Conservation (phyloP, 2,329 filamentous ascomycete species). For the Diaporthe australafricana region DNA sequence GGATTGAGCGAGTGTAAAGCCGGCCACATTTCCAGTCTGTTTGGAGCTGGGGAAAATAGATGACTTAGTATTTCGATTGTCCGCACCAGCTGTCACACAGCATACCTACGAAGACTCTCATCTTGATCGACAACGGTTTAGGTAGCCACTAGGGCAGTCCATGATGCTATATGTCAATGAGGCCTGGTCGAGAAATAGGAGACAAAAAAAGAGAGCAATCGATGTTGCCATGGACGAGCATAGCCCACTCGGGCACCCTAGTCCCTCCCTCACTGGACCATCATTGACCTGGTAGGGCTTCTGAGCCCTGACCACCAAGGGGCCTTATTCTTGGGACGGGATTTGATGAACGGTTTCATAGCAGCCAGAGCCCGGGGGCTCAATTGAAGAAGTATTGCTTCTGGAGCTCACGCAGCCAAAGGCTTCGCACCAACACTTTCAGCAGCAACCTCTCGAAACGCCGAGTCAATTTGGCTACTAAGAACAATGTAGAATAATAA, state of each 20-base stretch:
- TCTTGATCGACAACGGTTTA: no score
- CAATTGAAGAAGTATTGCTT: not conserved
- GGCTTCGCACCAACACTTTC: not conserved
- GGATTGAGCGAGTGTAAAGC: no score
- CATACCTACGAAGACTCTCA: no score
- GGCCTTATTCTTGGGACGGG: not conserved
- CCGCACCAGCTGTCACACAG: no score
- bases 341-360: not conserved
- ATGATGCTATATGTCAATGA: no score
- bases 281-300: not conserved
- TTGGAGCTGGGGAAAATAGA: no score
- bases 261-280: not conserved
- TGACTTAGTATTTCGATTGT: no score
- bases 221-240: not conserved
- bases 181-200: no score
- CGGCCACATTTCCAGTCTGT: no score
- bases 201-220: no score
- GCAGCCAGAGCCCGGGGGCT: not conserved
- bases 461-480: not conserved
- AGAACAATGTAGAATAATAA: not conserved
- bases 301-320: not conserved
- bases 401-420: not conserved
- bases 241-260: not conserved
- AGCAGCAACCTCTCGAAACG: not conserved
- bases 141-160: no score